These are phyloP conservation scores for Ogataea zsoltii DNA, from an alignment of 805 yeast species.

Conservation along the genomic window DNA sequence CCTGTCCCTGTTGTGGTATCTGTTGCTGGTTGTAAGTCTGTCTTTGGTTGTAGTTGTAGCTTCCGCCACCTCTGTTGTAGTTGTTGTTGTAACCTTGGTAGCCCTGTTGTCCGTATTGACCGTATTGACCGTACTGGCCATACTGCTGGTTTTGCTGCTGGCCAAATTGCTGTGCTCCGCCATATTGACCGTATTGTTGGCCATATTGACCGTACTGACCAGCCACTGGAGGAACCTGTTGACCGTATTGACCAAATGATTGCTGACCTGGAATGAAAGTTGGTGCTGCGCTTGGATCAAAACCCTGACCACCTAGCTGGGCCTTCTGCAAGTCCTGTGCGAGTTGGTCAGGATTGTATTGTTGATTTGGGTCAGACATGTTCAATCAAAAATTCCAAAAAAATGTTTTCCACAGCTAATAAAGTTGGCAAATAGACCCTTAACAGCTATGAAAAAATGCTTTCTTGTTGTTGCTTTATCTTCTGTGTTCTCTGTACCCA, in stretches of 20 bases:
- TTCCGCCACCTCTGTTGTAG: conserved; percentile 29
- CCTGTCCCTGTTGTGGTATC: conserved; percentile 16
- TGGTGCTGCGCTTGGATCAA: conserved; percentile 51
- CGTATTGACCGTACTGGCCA: conserved; percentile 9
- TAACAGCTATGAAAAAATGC: background rate
- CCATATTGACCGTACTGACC: conserved; percentile 28
- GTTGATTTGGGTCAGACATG: conserved; percentile 35
- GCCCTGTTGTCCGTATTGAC: conserved; percentile 21
- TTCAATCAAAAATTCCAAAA: background rate
- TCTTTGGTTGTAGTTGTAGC: conserved; percentile 26
- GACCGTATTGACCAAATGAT: conserved; percentile 3
- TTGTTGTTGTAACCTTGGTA: conserved; percentile 22
- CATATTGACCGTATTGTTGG: conserved; percentile 30
- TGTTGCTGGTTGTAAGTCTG: conserved; percentile 25
- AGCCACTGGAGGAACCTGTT: conserved; percentile 15
- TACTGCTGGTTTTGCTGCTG: conserved; percentile 7
- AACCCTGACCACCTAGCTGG: conserved; percentile 40
- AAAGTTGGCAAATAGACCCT: too few relatives aligned
- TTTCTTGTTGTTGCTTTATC: too few relatives aligned
- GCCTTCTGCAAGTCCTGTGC: conserved; percentile 45
- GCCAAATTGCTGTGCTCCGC: conserved; percentile 24
- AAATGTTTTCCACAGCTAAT: background rate
- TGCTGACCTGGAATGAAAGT: conserved; percentile 47
- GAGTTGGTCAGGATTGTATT: conserved; percentile 44
- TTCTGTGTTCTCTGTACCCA: too few relatives aligned